Conservation (phyloP, 805 yeast genomes). For the Sugiyamaella qingdaonensis region DNA sequence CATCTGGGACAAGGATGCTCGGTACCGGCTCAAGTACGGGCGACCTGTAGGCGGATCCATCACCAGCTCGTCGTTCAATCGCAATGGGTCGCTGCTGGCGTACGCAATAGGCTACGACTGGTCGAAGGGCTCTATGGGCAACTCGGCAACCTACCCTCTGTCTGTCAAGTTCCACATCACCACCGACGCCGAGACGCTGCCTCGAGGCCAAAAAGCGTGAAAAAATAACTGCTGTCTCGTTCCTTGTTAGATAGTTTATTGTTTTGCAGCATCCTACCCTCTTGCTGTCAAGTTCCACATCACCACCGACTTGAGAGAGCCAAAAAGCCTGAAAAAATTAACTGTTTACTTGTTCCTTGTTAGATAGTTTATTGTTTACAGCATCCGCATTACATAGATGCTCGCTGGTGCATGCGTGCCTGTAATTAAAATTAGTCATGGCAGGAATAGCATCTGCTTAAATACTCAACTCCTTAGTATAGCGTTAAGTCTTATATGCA, state of each 20-base stretch:
- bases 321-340: too few relatives aligned
- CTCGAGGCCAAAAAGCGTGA: conserved; percentile 19
- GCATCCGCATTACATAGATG: too few relatives aligned
- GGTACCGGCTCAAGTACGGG: conserved; percentile 80
- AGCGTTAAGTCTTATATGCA: too few relatives aligned
- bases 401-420: too few relatives aligned
- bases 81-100: conserved; percentile 79
- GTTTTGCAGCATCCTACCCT: conserved; percentile 40
- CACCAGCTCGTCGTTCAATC: conserved; percentile 74
- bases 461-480: too few relatives aligned
- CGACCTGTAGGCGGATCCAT: conserved; percentile 55
- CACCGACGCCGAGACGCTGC: conserved; percentile 78
- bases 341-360: too few relatives aligned
- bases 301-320: conserved; percentile 57
- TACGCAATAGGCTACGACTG: conserved; percentile 93
- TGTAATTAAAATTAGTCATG: too few relatives aligned
- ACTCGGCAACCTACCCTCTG: conserved; percentile 70
- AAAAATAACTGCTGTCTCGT: too few relatives aligned
- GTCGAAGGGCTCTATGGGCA: conserved; percentile 75
- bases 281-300: conserved; percentile 78
- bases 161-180: conserved; percentile 78
- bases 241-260: too few relatives aligned
- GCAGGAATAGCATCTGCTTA: too few relatives aligned
- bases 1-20: conserved; percentile 94
- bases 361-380: too few relatives aligned